phyloP scores from a whole-genome alignment of 1,139 yeast species.

The Yamadazyma siamensis region DNA sequence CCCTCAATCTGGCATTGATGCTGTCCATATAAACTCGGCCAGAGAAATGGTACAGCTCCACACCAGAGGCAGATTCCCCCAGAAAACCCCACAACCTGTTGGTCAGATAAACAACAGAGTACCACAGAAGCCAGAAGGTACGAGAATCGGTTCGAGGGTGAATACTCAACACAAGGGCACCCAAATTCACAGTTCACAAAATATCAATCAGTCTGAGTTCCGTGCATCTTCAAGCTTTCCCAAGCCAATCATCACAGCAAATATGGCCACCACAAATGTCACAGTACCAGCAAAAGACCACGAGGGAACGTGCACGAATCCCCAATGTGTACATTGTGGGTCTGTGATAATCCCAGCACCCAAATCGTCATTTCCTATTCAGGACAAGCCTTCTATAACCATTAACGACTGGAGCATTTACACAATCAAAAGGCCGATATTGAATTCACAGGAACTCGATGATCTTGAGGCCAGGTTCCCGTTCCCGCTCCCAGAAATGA shows the following conservation, averaged over 20 bases:
- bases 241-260: conserved; percentile 4
- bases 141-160: too few species aligned
- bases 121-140: too few species aligned
- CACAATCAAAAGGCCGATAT: conserved; percentile 73
- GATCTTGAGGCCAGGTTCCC: conserved; percentile 54
- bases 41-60: conserved; percentile 55
- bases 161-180: too few species aligned
- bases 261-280: too few species aligned
- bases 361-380: conserved; percentile 55
- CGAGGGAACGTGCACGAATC: conserved; percentile 40
- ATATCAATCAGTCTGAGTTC: too few species aligned
- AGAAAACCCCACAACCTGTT: conserved; percentile 1
- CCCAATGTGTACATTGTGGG: conserved; percentile 65
- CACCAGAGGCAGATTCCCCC: conserved; percentile 36
- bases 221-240: conserved; percentile 4
- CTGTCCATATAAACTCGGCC: conserved; percentile 59
- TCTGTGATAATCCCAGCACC: conserved; percentile 74
- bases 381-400: conserved; percentile 63
- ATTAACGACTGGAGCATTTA: conserved; percentile 74
- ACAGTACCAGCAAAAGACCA: conserved; percentile 33
- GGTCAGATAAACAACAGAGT: too few species aligned
- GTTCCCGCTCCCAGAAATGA: conserved; percentile 95
- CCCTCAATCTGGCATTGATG: conserved; percentile 49
- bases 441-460: conserved; percentile 73
- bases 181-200: too few species aligned